A percentile compares a stretch with the other conserved stretches of the same genome.
phyloP scores from a whole-genome alignment of 192 early-diverging fungal species.

The Umbelopsis sp. region DNA sequence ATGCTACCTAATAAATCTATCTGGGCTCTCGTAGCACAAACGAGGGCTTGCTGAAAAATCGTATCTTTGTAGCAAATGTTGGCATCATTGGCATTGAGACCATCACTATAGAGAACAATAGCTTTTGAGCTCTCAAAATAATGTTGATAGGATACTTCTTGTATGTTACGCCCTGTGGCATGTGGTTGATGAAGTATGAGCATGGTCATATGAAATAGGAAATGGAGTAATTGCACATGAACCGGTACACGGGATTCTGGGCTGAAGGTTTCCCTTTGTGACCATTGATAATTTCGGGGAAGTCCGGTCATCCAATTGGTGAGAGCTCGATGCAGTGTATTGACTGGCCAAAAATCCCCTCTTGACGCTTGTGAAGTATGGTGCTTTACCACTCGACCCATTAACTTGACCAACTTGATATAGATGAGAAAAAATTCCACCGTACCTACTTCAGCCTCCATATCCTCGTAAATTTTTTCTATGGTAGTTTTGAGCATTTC shows the following conservation, averaged over 20 bases:
- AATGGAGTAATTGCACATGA: conserved; percentile 12
- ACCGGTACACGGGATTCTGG: background rate
- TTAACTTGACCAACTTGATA: conserved; percentile 9
- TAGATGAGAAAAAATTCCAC: conserved; percentile 1
- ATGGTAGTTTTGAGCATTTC: background rate
- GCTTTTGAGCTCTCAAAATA: background rate
- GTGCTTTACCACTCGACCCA: conserved; percentile 9
- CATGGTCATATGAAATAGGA: conserved; percentile 13
- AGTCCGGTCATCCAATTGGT: background rate
- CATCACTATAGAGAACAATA: background rate
- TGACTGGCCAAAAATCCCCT: conserved; percentile 1
- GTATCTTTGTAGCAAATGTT: conserved; percentile 8
- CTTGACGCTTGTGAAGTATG: background rate
- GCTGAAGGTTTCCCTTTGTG: background rate
- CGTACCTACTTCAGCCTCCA: background rate
- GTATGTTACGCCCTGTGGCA: background rate
- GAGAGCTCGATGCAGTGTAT: background rate
- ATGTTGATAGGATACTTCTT: background rate
- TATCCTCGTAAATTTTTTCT: conserved; percentile 2
- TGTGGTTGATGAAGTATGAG: background rate
- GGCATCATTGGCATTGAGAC: background rate
- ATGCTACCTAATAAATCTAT: background rate
- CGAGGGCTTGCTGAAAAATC: conserved; percentile 6
- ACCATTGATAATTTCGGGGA: background rate
- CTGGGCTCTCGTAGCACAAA: conserved; percentile 12